phyloP scores from a whole-genome alignment of 2,329 filamentous ascomycete genomes.

The Dothidotthia symphoricarpi region DNA sequence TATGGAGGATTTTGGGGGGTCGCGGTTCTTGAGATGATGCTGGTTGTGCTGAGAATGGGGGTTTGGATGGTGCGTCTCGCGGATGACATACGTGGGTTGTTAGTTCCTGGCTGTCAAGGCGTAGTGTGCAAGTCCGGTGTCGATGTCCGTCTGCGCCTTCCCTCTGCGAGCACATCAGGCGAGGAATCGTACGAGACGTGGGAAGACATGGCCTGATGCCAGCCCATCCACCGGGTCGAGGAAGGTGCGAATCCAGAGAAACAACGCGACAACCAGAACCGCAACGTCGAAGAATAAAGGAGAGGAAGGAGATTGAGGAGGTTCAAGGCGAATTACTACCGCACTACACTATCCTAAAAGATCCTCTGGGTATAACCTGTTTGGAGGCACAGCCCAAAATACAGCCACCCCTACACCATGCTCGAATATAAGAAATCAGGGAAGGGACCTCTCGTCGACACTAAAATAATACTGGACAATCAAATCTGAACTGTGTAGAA shows the following conservation, averaged over 20 bases:
- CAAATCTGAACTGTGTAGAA: slow-evolving; percentile 28
- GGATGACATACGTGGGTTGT: too few relatives aligned
- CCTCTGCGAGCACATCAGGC: too few relatives aligned
- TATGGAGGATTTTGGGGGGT: slow-evolving; percentile 38
- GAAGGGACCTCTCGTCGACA: slow-evolving; percentile 27
- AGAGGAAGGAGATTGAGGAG: slow-evolving; percentile 7
- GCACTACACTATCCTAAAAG: slow-evolving; percentile 27
- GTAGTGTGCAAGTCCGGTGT: too few relatives aligned
- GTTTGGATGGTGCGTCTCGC: too few relatives aligned
- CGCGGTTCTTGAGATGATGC: slow-evolving; percentile 25
- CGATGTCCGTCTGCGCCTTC: too few relatives aligned
- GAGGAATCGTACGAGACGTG: neutral
- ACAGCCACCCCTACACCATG: slow-evolving; percentile 21
- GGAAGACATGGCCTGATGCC: neutral
- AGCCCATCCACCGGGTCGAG: neutral
- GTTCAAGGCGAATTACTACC: slow-evolving; percentile 23
- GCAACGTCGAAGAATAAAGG: neutral
- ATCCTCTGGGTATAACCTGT: slow-evolving; percentile 22
- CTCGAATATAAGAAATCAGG: slow-evolving; percentile 33
- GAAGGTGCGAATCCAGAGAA: too few relatives aligned
- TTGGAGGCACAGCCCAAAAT: slow-evolving; percentile 7
- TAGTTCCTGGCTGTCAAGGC: too few relatives aligned
- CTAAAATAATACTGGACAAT: slow-evolving; percentile 40
- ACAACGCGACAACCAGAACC: too few relatives aligned
- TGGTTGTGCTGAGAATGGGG: too few relatives aligned